Evolutionary conservation across 2,329 filamentous ascomycete species (phyloP), one percentile per base, ranked within the genome.

Genomic region (Fusarium robinianum): DNA sequence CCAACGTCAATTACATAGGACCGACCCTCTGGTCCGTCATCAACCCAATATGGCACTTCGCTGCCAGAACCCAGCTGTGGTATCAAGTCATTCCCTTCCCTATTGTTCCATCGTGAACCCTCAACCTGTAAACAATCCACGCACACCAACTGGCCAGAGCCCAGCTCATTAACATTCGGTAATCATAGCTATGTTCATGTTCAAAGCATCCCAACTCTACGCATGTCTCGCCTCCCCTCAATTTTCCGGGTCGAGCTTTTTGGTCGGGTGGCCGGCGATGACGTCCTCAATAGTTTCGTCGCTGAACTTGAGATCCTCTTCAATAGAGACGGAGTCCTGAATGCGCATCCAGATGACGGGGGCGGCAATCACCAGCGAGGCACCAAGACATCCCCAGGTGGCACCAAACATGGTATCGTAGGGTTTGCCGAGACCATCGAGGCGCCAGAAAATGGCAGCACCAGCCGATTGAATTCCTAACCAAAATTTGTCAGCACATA

Each of bases 271-370:
- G 8, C 36, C 41, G 7, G 41, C 49, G 25, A 61, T 37, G 16
- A 95, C 85, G 54, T 95, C 88, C 34, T 79, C 81, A 7, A 85
- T 64, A 0, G 86, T 94, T 77, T 95, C 89, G 63, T 95, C 90
- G 21, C 87, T 89, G 69, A 90, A 91, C 63, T 84, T 84, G 37
- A 96, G 74, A 68, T 96, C 91, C 43, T 91, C 84, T 68, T 92
- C 88, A 6, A 95, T 59, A 1, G 80, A 66, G 15, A 89, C 81
- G 11, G 83, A 86, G 55, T 95, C 88, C 67, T 87, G 79, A 66
- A 96, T 85, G 70, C 84, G 85, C 61, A 82, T 71, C 62, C 87
- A 81, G 65, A 95, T 85, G 45, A 96, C 80, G 0, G 90, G 90
- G 1, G 85, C 76, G 3, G 88, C 91, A 51, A 91, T 72, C 36